phyloP scores from a whole-genome alignment of 2,329 filamentous ascomycete genomes.

The Ophiosphaerella herpotricha region DNA sequence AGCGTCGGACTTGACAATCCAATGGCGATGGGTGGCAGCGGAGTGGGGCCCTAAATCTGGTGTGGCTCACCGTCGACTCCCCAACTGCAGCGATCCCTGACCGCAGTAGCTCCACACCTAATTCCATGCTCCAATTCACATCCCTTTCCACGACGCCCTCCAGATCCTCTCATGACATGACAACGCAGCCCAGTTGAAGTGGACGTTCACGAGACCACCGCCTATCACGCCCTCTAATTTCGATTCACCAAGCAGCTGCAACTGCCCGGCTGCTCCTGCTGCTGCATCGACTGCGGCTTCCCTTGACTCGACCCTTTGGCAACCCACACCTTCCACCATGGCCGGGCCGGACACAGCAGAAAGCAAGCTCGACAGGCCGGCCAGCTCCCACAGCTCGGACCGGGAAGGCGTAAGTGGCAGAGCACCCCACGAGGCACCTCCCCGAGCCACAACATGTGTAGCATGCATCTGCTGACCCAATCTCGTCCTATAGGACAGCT shows the following conservation, averaged over 20 bases:
- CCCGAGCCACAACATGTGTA: background rate
- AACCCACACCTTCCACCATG: slow-evolving; percentile 13
- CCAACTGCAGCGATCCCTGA: slow-evolving; percentile 5
- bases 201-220: background rate
- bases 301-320: slow-evolving; percentile 13
- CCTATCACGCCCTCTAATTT: slow-evolving; percentile 4
- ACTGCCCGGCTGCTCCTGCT: background rate
- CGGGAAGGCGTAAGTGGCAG: slow-evolving; percentile 30
- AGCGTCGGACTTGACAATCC: slow-evolving; percentile 1
- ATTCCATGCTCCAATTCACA: slow-evolving; percentile 13
- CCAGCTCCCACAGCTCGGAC: slow-evolving; percentile 41
- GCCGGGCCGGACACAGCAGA: slow-evolving; percentile 23
- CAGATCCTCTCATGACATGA: slow-evolving; percentile 1
- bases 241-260: slow-evolving; percentile 1
- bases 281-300: slow-evolving; percentile 23
- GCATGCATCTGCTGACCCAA: slow-evolving; percentile 13
- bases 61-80: slow-evolving; percentile 16
- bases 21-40: background rate
- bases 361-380: slow-evolving; percentile 28
- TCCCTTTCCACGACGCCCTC: slow-evolving; percentile 6
- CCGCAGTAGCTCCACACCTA: slow-evolving; percentile 19
- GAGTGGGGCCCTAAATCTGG: slow-evolving; percentile 1
- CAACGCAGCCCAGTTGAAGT: background rate
- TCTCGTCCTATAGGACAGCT: slow-evolving; percentile 64
- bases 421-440: background rate